phyloP scores from a whole-genome alignment of 805 yeast genomes.

The Metschnikowia bowlesiae region DNA sequence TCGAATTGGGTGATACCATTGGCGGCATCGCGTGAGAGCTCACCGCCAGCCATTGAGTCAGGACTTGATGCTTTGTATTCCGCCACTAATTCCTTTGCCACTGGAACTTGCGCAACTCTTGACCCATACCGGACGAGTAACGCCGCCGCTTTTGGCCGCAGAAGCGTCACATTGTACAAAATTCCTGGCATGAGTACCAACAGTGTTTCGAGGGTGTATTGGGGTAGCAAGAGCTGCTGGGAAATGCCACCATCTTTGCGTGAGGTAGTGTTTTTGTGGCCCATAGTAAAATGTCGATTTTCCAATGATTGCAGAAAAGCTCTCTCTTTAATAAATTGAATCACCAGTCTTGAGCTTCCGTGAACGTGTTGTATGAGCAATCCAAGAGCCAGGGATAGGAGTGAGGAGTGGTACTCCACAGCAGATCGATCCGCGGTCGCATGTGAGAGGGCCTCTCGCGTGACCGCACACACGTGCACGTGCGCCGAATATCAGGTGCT shows the following conservation, averaged over 20 bases:
- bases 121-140: conserved; percentile 41
- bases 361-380: background rate
- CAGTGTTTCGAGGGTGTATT: conserved; percentile 38
- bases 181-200: conserved; percentile 59
- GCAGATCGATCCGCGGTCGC: conserved; percentile 1
- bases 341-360: background rate
- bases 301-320: background rate
- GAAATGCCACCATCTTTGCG: conserved; percentile 7
- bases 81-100: conserved; percentile 28
- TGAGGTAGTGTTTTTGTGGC: conserved; percentile 2
- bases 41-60: conserved; percentile 6
- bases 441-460: background rate
- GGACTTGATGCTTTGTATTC: conserved; percentile 32
- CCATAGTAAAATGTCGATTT: background rate
- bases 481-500: background rate
- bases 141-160: conserved; percentile 43
- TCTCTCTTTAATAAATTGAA: too few species aligned
- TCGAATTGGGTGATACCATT: conserved; percentile 27
- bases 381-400: background rate
- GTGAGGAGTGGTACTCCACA: background rate
- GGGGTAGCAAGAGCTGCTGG: conserved; percentile 31
- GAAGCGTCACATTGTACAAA: conserved; percentile 53
- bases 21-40: conserved; percentile 28
- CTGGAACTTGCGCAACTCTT: conserved; percentile 23
- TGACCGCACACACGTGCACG: background rate